phyloP scores from a whole-genome alignment of 2,329 filamentous ascomycete species.

The Monosporascus sp. region DNA sequence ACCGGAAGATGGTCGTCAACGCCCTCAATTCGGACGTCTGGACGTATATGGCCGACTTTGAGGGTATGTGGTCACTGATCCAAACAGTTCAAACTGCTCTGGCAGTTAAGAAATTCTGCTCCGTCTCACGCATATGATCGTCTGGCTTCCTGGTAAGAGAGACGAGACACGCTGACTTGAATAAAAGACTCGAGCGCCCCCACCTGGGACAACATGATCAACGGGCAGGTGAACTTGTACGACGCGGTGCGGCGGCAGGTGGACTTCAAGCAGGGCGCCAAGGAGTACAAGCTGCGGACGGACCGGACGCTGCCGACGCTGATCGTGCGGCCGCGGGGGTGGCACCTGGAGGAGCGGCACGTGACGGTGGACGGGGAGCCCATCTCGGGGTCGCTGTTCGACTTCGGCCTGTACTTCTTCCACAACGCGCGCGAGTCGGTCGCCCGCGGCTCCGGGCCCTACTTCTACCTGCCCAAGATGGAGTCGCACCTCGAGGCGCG shows the following conservation, averaged over 20 bases:
- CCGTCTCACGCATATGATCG: no score
- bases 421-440: constrained; percentile 91
- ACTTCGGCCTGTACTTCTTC: constrained; percentile 99
- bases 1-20: constrained; percentile 99
- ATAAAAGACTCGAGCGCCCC: constrained; percentile 81
- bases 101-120: no score
- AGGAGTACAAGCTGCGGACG: constrained; percentile 95
- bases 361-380: constrained; percentile 92
- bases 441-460: constrained; percentile 78
- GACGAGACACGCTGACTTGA: constrained; percentile 9
- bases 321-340: constrained; percentile 90
- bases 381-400: constrained; percentile 87
- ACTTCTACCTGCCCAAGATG: constrained; percentile 99
- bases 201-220: constrained; percentile 99
- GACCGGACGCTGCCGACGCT: constrained; percentile 82
- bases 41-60: constrained; percentile 99
- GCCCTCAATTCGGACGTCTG: constrained; percentile 92
- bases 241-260: constrained; percentile 90
- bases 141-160: no score
- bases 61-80: constrained; percentile 55
- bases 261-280: constrained; percentile 91
- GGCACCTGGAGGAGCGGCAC: constrained; percentile 98
- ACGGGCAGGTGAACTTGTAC: constrained; percentile 95
- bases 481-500: constrained; percentile 95
- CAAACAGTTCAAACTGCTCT: no score